phyloP scores from a whole-genome alignment of 805 yeast genomes.

The Groenewaldozyma tartarivorans region DNA sequence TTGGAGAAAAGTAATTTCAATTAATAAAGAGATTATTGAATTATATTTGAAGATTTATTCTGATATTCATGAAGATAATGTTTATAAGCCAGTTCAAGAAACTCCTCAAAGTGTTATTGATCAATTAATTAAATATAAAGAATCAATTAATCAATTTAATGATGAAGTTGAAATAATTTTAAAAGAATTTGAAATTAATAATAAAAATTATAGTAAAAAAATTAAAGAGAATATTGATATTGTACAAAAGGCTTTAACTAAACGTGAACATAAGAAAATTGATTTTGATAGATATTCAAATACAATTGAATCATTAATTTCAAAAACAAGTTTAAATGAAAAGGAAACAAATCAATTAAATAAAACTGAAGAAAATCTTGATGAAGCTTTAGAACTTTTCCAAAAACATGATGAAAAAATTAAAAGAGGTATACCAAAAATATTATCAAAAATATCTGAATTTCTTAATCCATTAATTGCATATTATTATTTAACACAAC shows the following conservation, averaged over 20 bases:
- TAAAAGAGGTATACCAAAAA: conserved; percentile 21
- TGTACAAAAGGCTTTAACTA: conserved; percentile 25
- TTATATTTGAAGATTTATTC: conserved; percentile 16
- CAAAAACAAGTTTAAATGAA: conserved; percentile 20
- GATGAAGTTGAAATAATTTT: conserved; percentile 19
- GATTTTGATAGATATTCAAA: conserved; percentile 29
- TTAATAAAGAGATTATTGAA: conserved; percentile 16
- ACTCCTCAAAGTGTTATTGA: conserved; percentile 20
- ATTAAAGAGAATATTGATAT: conserved; percentile 21
- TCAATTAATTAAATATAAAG: background rate
- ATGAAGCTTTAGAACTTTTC: conserved; percentile 23
- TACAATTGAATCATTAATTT: conserved; percentile 22
- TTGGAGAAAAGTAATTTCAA: conserved; percentile 19
- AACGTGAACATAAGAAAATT: conserved; percentile 30
- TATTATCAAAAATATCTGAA: conserved; percentile 23
- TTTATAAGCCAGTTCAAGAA: conserved; percentile 21
- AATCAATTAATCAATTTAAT: conserved; percentile 14
- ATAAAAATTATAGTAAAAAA: conserved; percentile 16
- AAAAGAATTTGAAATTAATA: conserved; percentile 16
- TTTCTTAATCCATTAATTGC: conserved; percentile 24
- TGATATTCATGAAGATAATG: conserved; percentile 23
- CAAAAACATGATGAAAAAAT: conserved; percentile 24
- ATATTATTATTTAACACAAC: conserved; percentile 21
- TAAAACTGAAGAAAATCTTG: conserved; percentile 23
- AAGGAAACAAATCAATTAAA: conserved; percentile 21